Percentiles rank a stretch among this genome's conserved stretches.
These are phyloP conservation scores for Pilaira anomala DNA, from an alignment of 192 early-diverging fungal genomes.

Conservation along the genomic window DNA sequence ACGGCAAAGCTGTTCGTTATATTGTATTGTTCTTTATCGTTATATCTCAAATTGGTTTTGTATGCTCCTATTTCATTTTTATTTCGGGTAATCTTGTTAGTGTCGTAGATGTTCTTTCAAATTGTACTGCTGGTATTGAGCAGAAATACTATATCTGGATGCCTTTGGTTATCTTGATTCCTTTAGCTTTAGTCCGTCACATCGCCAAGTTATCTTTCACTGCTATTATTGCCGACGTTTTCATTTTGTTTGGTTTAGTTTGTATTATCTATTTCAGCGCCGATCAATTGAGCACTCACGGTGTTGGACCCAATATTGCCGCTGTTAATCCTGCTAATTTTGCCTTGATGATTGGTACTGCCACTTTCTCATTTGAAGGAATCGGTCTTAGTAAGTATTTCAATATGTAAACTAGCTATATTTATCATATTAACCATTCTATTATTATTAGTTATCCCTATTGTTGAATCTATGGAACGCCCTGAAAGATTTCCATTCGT, in stretches of 20 bases:
- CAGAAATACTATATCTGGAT: slow-evolving; percentile 72
- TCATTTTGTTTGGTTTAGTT: slow-evolving; percentile 70
- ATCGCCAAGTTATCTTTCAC: slow-evolving; percentile 54
- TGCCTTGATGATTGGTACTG: slow-evolving; percentile 70
- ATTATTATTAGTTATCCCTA: slow-evolving; percentile 49
- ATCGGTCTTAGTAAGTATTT: slow-evolving; percentile 35
- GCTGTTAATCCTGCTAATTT: slow-evolving; percentile 60
- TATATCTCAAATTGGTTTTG: slow-evolving; percentile 78
- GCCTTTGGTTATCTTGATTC: slow-evolving; percentile 71
- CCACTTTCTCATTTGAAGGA: slow-evolving; percentile 47
- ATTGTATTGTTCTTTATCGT: slow-evolving; percentile 52
- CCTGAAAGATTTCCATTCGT: slow-evolving; percentile 74
- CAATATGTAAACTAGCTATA: background rate
- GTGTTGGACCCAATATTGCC: slow-evolving; percentile 50
- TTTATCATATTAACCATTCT: background rate
- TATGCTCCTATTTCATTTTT: slow-evolving; percentile 87
- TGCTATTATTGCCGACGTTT: slow-evolving; percentile 69
- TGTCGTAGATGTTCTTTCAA: slow-evolving; percentile 60
- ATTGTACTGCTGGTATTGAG: slow-evolving; percentile 55
- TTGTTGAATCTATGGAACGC: slow-evolving; percentile 78
- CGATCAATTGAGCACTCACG: slow-evolving; percentile 39
- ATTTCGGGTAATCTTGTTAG: slow-evolving; percentile 80
- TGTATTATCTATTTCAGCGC: slow-evolving; percentile 63
- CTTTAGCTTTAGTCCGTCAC: slow-evolving; percentile 64
- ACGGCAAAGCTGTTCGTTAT: slow-evolving; percentile 19